phyloP scores from a whole-genome alignment of 257 asterid species.

The Scutellaria galericulata region DNA sequence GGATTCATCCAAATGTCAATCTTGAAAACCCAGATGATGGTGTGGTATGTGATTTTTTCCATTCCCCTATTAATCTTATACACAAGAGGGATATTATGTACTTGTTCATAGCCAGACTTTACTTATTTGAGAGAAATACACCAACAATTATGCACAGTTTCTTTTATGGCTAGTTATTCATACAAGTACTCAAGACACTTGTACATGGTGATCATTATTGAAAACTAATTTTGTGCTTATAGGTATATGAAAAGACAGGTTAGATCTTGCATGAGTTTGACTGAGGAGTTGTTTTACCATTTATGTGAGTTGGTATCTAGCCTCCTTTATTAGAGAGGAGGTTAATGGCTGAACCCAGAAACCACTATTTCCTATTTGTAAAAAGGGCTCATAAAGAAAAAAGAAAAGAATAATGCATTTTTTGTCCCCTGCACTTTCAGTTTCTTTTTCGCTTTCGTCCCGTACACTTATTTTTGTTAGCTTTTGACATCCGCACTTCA shows the following conservation, averaged over 20 bases:
- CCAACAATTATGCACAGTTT: neutral
- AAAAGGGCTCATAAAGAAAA: neutral
- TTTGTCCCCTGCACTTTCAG: no score
- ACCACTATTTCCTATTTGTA: neutral
- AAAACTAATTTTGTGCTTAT: neutral
- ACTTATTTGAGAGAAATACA: neutral
- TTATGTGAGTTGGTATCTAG: neutral
- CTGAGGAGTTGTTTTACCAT: neutral
- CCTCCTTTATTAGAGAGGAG: neutral
- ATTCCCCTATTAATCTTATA: no score
- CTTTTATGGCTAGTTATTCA: neutral
- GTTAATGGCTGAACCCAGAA: no score
- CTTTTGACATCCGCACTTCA: no score
- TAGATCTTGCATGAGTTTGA: conserved; percentile 18
- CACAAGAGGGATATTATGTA: no score
- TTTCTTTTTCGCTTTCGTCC: no score
- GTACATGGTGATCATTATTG: neutral
- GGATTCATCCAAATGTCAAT: conserved; percentile 89
- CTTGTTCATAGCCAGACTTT: no score
- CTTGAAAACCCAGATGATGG: conserved; percentile 82
- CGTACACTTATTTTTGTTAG: no score
- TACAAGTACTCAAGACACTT: neutral
- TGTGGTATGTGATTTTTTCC: conserved; percentile 57
- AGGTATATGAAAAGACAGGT: neutral
- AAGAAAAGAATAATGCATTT: no score